Percentiles rank a stretch among this genome's conserved stretches.
These are phyloP conservation scores for Biscutella laevigata DNA, from an alignment of 441 rosid genomes.

Conservation along the genomic window DNA sequence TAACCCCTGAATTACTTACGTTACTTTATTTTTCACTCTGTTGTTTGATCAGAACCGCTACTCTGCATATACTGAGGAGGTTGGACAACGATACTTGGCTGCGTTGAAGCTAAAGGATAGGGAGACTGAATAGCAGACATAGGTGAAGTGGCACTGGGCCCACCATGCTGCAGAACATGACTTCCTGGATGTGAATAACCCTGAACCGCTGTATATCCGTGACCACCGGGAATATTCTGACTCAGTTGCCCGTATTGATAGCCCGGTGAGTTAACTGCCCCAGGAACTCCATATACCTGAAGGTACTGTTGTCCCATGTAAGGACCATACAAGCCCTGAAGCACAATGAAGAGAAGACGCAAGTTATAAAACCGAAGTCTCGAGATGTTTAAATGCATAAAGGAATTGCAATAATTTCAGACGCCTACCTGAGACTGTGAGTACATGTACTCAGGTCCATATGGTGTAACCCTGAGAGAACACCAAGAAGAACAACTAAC, in stretches of 20 bases:
- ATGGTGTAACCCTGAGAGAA: constrained; percentile 61
- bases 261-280: constrained; percentile 42
- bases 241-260: constrained; percentile 70
- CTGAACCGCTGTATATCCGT: constrained; percentile 57
- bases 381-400: neutral
- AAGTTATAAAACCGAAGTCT: constrained; percentile 11
- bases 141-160: constrained; percentile 58
- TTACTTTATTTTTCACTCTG: constrained; percentile 61
- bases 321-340: constrained; percentile 72
- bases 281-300: constrained; percentile 76
- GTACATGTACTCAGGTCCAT: constrained; percentile 64
- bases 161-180: constrained; percentile 61
- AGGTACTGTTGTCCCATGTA: constrained; percentile 78
- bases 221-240: constrained; percentile 57
- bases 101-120: constrained; percentile 62
- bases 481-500: neutral
- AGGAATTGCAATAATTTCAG: neutral
- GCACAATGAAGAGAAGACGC: constrained; percentile 15
- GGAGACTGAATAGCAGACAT: constrained; percentile 65
- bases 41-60: constrained; percentile 71
- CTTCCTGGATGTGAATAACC: constrained; percentile 74
- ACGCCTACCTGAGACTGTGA: constrained; percentile 50
- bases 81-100: constrained; percentile 57
- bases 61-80: constrained; percentile 71
- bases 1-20: constrained; percentile 27